Evolutionary conservation across 2,329 filamentous ascomycete genomes (phyloP).

Genomic region (Diaporthe ampelina): DNA sequence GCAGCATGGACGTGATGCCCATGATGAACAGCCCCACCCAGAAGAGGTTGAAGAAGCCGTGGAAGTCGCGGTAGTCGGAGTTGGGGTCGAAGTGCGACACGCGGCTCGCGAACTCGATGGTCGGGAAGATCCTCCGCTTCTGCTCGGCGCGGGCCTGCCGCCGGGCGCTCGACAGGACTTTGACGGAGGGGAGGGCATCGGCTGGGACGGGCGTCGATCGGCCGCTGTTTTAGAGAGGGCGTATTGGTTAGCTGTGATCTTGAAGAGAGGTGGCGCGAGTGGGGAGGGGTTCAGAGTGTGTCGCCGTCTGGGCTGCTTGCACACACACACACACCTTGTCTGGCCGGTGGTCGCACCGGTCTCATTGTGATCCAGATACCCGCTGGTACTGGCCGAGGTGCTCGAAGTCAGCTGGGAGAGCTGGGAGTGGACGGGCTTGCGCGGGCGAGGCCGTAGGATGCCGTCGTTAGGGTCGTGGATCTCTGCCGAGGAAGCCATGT

Average conservation of each 20-base stretch:
- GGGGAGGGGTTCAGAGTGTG: too few relatives aligned
- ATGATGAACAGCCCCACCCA: constrained; percentile 98
- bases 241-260: constrained; percentile 36
- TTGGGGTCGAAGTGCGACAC: constrained; percentile 96
- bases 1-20: constrained; percentile 93
- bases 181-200: constrained; percentile 93
- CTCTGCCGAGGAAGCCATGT: constrained; percentile 50
- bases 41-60: constrained; percentile 97
- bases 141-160: constrained; percentile 87
- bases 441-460: constrained; percentile 63
- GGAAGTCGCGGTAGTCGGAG: constrained; percentile 93
- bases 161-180: constrained; percentile 86
- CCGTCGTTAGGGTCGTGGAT: constrained; percentile 55
- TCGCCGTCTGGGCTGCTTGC: constrained; percentile 1
- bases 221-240: constrained; percentile 74
- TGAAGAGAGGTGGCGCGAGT: too few relatives aligned
- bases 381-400: constrained; percentile 53
- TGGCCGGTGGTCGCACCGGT: constrained; percentile 57
- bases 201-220: constrained; percentile 85
- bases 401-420: constrained; percentile 57
- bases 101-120: constrained; percentile 89
- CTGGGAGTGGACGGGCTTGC: constrained; percentile 64
- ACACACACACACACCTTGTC: constrained; percentile 64
- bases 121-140: constrained; percentile 89
- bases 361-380: constrained; percentile 51